These are phyloP conservation scores for Beauveria rudraprayagi DNA, from an alignment of 2,329 filamentous ascomycete species.

Conservation along the genomic window DNA sequence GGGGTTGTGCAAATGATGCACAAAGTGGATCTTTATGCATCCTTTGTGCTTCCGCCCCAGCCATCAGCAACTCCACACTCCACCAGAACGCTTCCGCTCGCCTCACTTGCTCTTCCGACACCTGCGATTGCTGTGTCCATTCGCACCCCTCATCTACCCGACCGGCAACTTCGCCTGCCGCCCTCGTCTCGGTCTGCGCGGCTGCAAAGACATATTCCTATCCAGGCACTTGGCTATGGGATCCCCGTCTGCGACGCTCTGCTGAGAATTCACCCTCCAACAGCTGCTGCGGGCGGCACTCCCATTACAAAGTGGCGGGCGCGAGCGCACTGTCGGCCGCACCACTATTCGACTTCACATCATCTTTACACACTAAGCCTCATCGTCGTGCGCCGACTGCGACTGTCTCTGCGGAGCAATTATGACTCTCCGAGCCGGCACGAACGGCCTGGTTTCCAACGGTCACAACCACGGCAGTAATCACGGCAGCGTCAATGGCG, in stretches of 20 bases:
- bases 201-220: not conserved
- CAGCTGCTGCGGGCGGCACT: not conserved
- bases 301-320: not conserved
- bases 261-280: too few species aligned
- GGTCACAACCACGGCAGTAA: conserved; percentile 4
- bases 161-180: not conserved
- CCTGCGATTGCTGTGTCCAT: not conserved
- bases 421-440: conserved; percentile 3
- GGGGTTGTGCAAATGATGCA: conserved; percentile 1
- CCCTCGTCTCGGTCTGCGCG: not conserved
- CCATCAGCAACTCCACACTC: not conserved
- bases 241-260: not conserved
- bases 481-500: conserved; percentile 5
- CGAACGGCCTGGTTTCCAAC: conserved; percentile 3
- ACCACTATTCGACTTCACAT: not conserved
- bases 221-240: not conserved
- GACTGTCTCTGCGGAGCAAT: not conserved
- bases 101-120: not conserved
- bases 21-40: not conserved
- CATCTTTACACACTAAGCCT: not conserved
- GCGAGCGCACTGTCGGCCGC: not conserved
- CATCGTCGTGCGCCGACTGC: not conserved
- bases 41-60: not conserved
- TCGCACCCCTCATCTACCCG: not conserved
- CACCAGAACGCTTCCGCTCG: not conserved